phyloP scores from a whole-genome alignment of 176 grass and related monocot species.

The Carex littledalei region DNA sequence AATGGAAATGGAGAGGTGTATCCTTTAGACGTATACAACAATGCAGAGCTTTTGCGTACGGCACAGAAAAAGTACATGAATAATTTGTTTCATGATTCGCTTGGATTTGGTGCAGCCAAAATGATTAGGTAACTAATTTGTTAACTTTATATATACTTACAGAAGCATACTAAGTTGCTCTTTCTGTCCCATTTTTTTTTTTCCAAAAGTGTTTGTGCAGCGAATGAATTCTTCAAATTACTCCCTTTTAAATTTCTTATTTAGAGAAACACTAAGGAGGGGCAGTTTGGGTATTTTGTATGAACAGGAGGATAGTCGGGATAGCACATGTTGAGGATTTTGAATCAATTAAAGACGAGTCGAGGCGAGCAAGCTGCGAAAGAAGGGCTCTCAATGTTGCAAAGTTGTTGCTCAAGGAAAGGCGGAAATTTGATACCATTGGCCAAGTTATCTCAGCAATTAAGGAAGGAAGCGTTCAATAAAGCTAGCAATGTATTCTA shows the following conservation, averaged over 20 bases:
- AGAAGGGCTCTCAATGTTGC: conserved; percentile 50
- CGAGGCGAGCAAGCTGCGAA: conserved; percentile 65
- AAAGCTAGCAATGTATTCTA: not conserved
- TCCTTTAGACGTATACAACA: conserved; percentile 66
- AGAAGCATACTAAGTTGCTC: not conserved
- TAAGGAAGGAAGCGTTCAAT: conserved; percentile 14
- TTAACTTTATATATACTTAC: not conserved
- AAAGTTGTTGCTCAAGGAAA: conserved; percentile 67
- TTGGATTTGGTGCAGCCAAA: conserved; percentile 95
- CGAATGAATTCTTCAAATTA: not conserved
- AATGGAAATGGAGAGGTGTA: conserved; percentile 78
- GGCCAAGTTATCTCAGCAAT: conserved; percentile 47
- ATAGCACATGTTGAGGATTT: conserved; percentile 87
- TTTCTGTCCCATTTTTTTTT: not conserved
- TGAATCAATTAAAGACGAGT: conserved; percentile 59
- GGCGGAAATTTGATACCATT: conserved; percentile 39
- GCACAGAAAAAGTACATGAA: conserved; percentile 81
- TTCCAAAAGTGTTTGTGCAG: not conserved
- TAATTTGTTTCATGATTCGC: conserved; percentile 74
- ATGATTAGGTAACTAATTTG: conserved; percentile 73
- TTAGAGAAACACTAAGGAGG: not conserved
- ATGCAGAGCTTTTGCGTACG: conserved; percentile 31
- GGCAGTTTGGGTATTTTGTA: not conserved
- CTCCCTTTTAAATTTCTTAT: not conserved
- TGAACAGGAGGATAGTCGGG: conserved; percentile 80